These are phyloP conservation scores for Leccinum variabile DNA, from an alignment of 1,284 basidiomycete species.

Conservation along the genomic window DNA sequence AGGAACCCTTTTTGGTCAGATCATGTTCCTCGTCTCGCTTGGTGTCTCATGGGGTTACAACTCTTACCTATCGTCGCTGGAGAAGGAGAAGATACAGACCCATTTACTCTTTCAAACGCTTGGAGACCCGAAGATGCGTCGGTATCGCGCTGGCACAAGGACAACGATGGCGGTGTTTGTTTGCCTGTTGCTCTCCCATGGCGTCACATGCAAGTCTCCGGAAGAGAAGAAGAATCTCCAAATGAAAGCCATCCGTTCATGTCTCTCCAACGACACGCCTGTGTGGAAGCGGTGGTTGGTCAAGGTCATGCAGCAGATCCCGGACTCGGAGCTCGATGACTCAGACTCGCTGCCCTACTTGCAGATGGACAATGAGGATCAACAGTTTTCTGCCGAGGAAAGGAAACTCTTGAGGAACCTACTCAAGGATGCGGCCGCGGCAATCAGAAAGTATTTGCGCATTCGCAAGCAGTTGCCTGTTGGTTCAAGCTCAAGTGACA, in stretches of 20 bases:
- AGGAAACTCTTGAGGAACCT: background rate
- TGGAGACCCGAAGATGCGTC: conserved; percentile 10
- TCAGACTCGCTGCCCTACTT: background rate
- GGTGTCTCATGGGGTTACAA: conserved; percentile 30
- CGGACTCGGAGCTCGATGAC: background rate
- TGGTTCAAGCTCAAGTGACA: background rate
- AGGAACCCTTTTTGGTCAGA: conserved; percentile 30
- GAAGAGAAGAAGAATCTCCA: background rate
- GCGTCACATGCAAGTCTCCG: background rate
- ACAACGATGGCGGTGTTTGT: conserved; percentile 23
- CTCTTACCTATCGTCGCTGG: conserved; percentile 26
- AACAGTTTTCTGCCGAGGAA: background rate
- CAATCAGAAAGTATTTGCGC: background rate
- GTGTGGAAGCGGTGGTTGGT: background rate
- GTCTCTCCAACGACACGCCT: conserved; percentile 11
- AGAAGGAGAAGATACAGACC: conserved; percentile 30
- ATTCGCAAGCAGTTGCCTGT: background rate
- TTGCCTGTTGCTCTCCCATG: conserved; percentile 22
- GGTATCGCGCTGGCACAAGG: conserved; percentile 13
- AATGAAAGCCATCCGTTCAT: conserved; percentile 7
- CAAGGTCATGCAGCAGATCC: background rate
- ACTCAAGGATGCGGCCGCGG: background rate
- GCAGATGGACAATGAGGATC: background rate
- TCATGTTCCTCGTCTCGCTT: conserved; percentile 32
- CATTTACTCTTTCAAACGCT: conserved; percentile 18